Conservation (phyloP, 225 moss, liverwort and hornwort species). For the Polytrichum commune region DNA sequence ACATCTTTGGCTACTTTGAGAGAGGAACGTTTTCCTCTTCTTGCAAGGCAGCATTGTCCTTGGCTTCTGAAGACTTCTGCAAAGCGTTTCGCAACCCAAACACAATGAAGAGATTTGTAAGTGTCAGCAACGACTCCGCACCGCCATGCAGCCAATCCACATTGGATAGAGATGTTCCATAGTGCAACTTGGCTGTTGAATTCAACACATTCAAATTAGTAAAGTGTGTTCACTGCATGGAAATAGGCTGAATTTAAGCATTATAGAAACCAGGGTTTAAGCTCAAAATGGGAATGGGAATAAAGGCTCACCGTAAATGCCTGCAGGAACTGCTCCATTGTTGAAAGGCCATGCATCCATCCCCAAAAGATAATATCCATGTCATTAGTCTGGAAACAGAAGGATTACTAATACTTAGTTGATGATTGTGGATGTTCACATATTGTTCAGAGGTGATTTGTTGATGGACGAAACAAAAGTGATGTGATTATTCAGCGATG, state of each 20-base stretch:
- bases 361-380: too few species aligned
- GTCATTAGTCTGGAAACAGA: too few species aligned
- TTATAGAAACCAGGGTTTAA: background rate
- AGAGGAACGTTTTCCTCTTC: conserved; percentile 65
- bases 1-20: conserved; percentile 23
- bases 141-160: conserved; percentile 98
- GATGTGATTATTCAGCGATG: too few species aligned
- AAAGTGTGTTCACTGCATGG: background rate
- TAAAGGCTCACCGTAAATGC: conserved; percentile 81
- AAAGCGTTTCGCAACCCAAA: conserved; percentile 81
- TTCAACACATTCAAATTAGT: conserved; percentile 5
- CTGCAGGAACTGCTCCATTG: conserved; percentile 81
- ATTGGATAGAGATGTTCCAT: conserved; percentile 95
- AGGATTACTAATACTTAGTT: too few species aligned
- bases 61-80: conserved; percentile 39
- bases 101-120: conserved; percentile 96
- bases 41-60: conserved; percentile 24
- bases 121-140: conserved; percentile 88
- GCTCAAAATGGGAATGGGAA: background rate
- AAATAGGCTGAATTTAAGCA: background rate
- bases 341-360: too few species aligned
- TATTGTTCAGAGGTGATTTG: too few species aligned
- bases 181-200: conserved; percentile 89
- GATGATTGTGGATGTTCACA: too few species aligned
- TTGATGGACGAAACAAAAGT: too few species aligned